A percentile compares a stretch with the other conserved stretches of the same genome.
phyloP scores from a whole-genome alignment of 805 yeast genomes.

The Tetrapisispora fleetii region DNA sequence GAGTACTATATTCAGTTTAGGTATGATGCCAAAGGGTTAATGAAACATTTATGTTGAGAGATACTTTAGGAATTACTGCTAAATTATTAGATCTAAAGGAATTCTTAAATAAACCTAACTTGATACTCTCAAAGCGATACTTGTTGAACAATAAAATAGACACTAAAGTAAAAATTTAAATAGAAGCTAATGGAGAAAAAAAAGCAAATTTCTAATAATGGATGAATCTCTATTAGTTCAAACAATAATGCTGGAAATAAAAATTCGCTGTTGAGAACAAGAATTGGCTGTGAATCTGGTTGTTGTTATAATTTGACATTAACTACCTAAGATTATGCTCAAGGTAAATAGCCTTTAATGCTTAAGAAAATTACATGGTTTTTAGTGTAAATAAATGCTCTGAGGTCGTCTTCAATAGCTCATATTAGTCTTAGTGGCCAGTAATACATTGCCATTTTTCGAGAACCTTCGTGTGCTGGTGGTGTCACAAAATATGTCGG shows the following conservation, averaged over 20 bases:
- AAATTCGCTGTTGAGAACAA: too few relatives aligned
- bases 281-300: too few relatives aligned
- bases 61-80: background rate
- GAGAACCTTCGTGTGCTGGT: background rate
- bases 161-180: background rate
- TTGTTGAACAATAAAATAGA: background rate
- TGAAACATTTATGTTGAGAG: background rate
- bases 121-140: background rate
- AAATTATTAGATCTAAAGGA: background rate
- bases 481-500: background rate
- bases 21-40: too few relatives aligned
- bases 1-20: too few relatives aligned
- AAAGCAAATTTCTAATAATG: background rate
- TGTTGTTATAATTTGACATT: too few relatives aligned
- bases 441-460: background rate
- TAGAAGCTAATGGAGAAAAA: background rate
- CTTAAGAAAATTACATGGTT: background rate
- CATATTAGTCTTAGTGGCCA: background rate
- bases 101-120: background rate
- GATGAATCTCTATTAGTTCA: background rate
- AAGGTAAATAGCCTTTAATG: too few relatives aligned
- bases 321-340: too few relatives aligned
- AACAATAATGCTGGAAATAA: background rate
- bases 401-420: background rate
- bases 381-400: background rate